phyloP scores from a whole-genome alignment of 805 yeast species.

The Candida boidinii region DNA sequence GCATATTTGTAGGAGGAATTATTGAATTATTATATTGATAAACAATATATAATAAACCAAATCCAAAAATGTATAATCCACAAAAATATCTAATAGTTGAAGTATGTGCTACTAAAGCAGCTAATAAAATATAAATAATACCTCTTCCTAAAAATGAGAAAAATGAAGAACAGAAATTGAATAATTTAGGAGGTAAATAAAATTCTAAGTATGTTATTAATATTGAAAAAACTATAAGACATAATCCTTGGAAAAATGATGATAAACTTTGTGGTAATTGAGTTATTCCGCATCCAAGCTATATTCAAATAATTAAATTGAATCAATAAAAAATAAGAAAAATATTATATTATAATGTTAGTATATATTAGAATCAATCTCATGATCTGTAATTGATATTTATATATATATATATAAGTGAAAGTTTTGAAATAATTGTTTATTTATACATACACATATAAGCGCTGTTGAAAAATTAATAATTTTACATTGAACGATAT shows the following conservation, averaged over 20 bases:
- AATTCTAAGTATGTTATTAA: slow-evolving; percentile 39
- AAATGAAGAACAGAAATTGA: slow-evolving; percentile 57
- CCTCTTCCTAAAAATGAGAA: slow-evolving; percentile 75
- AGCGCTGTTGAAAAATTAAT: slow-evolving; percentile 50
- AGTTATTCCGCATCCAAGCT: slow-evolving; percentile 40
- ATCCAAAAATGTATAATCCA: slow-evolving; percentile 47
- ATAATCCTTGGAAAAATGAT: slow-evolving; percentile 51
- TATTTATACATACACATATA: slow-evolving; percentile 33
- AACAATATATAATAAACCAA: slow-evolving; percentile 51
- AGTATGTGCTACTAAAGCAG: slow-evolving; percentile 40
- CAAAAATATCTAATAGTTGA: slow-evolving; percentile 47
- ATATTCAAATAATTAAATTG: no score
- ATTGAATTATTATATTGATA: slow-evolving; percentile 69
- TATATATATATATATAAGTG: not conserved
- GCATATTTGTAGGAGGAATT: slow-evolving; percentile 80
- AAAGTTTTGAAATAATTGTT: not conserved
- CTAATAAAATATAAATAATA: slow-evolving; percentile 43
- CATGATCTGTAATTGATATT: not conserved
- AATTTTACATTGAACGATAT: slow-evolving; percentile 36
- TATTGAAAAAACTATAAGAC: slow-evolving; percentile 45
- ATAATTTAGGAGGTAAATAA: slow-evolving; percentile 50
- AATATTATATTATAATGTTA: no score
- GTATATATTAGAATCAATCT: no score
- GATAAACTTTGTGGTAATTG: slow-evolving; percentile 34
- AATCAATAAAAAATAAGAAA: no score